A percentile compares a stretch with the other conserved stretches of the same genome.
Evolutionary conservation across 2,329 filamentous ascomycete species (phyloP).

Genomic region (Aspergillus sp.): DNA sequence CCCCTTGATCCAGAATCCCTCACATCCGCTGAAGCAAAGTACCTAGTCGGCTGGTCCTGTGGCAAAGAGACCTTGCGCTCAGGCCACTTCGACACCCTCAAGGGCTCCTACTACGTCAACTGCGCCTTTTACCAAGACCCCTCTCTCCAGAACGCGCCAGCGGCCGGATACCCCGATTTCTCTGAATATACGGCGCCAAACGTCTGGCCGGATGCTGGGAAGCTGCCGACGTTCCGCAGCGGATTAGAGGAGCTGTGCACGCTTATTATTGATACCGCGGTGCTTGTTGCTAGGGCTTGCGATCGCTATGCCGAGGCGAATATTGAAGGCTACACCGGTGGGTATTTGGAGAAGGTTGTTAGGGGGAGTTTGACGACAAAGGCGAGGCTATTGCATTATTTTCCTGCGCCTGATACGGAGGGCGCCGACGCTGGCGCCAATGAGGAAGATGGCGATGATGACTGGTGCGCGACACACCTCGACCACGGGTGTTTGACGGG

Average conservation of each 20-base stretch:
- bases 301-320: constrained; percentile 80
- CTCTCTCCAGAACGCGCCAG: constrained; percentile 37
- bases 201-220: constrained; percentile 72
- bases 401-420: constrained; percentile 51
- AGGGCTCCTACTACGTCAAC: constrained; percentile 66
- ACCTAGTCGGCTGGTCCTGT: constrained; percentile 64
- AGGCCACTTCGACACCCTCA: constrained; percentile 62
- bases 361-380: constrained; percentile 84
- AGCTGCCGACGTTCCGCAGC: constrained; percentile 72
- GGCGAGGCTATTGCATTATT: constrained; percentile 90
- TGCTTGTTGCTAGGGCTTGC: constrained; percentile 85
- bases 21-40: constrained; percentile 51
- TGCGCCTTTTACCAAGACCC: constrained; percentile 54
- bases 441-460: constrained; percentile 64
- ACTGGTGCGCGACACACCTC: constrained; percentile 80
- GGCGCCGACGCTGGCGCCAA: background rate
- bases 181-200: constrained; percentile 89
- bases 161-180: constrained; percentile 54
- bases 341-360: constrained; percentile 85
- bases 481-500: constrained; percentile 95
- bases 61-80: constrained; percentile 64
- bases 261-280: constrained; percentile 85
- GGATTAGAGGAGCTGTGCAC: constrained; percentile 74
- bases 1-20: constrained; percentile 35
- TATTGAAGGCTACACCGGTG: constrained; percentile 71